phyloP scores from a whole-genome alignment of 352 stramenopile species.

The Globisporangium takayamanum region DNA sequence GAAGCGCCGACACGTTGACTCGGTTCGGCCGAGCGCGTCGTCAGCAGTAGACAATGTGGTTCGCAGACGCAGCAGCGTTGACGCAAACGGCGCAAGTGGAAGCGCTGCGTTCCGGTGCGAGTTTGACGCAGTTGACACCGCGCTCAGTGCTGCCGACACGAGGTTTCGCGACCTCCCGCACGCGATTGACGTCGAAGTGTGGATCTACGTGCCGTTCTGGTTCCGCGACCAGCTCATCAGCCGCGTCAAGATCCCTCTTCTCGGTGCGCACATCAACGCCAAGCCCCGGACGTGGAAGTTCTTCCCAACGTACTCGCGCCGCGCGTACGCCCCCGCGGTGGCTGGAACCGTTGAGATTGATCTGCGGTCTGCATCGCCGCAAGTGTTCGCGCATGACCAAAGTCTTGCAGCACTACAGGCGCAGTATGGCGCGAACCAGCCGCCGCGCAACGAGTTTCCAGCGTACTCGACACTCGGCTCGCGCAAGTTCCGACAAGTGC shows the following conservation, averaged over 20 bases:
- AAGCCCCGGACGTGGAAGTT: not conserved
- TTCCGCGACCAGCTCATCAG: slow-evolving; percentile 21
- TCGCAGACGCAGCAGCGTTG: not conserved
- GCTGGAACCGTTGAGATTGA: not conserved
- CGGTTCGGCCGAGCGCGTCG: not conserved
- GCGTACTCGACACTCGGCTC: slow-evolving; percentile 7
- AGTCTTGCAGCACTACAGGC: not conserved
- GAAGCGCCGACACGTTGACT: not conserved
- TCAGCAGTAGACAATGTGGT: too few species aligned
- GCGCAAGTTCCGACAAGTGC: not conserved
- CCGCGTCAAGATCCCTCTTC: slow-evolving; percentile 13
- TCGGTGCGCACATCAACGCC: slow-evolving; percentile 6
- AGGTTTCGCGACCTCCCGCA: slow-evolving; percentile 15
- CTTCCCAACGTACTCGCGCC: not conserved
- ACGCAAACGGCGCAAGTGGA: not conserved
- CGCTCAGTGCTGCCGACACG: not conserved
- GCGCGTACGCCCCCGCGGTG: not conserved
- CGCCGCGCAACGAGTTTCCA: not conserved
- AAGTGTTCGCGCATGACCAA: not conserved
- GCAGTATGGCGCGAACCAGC: not conserved
- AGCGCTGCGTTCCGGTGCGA: not conserved
- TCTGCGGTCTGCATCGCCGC: not conserved
- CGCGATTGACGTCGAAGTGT: slow-evolving; percentile 22
- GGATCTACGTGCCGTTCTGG: slow-evolving; percentile 28
- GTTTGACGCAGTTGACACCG: not conserved